Percentiles rank a stretch among this genome's conserved stretches.
Conservation (phyloP, 805 yeast genomes). For the Brettanomyces sp. region DNA sequence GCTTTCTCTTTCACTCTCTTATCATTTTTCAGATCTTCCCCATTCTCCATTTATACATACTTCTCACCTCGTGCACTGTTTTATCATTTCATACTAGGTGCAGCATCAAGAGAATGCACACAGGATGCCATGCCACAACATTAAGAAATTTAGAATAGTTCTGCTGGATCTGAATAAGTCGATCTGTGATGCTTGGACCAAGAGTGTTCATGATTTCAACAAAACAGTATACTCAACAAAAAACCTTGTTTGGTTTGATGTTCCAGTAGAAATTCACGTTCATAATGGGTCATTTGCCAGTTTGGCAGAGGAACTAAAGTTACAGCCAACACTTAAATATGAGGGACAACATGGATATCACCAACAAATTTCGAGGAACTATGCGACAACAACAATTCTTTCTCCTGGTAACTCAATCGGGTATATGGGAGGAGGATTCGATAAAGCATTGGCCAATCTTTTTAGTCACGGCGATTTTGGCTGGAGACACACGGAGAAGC, state of each 20-base stretch:
- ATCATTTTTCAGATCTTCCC: neutral
- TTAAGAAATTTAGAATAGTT: slow-evolving; percentile 10
- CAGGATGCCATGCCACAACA: slow-evolving; percentile 1
- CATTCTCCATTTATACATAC: neutral
- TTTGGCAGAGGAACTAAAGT: slow-evolving; percentile 4
- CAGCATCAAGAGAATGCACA: neutral
- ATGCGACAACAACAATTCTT: slow-evolving; percentile 26
- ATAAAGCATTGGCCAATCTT: slow-evolving; percentile 25
- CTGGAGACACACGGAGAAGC: slow-evolving; percentile 16
- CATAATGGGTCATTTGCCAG: slow-evolving; percentile 13
- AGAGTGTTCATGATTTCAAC: slow-evolving; percentile 8
- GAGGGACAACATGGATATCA: slow-evolving; percentile 5
- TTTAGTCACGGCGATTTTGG: slow-evolving; percentile 10
- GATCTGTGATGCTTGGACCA: slow-evolving; percentile 15
- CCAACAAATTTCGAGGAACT: slow-evolving; percentile 5
- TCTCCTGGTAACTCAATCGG: slow-evolving; percentile 48
- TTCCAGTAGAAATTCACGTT: slow-evolving; percentile 12
- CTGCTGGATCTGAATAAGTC: slow-evolving; percentile 14
- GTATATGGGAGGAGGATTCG: slow-evolving; percentile 44
- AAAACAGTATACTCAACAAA: slow-evolving; percentile 1
- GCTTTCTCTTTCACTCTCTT: too few species aligned
- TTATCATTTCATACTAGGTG: neutral
- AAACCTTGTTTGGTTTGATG: slow-evolving; percentile 11
- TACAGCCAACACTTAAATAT: slow-evolving; percentile 6
- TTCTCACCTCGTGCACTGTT: neutral